phyloP scores from a whole-genome alignment of 2,329 filamentous ascomycete species.

The Verticillium zaregamsianum region DNA sequence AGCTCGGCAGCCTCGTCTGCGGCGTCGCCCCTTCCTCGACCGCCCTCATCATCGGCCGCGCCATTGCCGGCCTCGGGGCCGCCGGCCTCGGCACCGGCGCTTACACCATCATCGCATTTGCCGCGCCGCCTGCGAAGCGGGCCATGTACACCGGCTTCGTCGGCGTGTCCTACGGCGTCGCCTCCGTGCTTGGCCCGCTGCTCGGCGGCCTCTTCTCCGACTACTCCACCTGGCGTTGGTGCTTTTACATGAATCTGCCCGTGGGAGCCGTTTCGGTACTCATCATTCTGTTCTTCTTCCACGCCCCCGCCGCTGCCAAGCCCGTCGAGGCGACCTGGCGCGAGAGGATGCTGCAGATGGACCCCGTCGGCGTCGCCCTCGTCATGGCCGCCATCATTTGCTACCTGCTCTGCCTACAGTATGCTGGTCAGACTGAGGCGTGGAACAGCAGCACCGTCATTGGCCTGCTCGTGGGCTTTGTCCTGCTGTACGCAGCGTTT shows the following conservation, averaged over 20 bases:
- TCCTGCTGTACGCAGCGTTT: slow-evolving; percentile 20
- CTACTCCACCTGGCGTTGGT: slow-evolving; percentile 33
- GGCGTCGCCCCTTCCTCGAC: slow-evolving; percentile 25
- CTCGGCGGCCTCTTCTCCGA: slow-evolving; percentile 31
- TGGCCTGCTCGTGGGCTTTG: neutral
- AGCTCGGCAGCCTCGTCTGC: slow-evolving; percentile 38
- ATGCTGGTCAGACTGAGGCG: slow-evolving; percentile 35
- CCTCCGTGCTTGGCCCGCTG: slow-evolving; percentile 29
- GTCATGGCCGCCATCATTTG: slow-evolving; percentile 36
- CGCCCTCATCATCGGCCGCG: slow-evolving; percentile 29
- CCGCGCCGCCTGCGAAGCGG: slow-evolving; percentile 26
- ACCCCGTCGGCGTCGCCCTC: slow-evolving; percentile 21
- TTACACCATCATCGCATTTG: slow-evolving; percentile 35
- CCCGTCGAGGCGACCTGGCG: slow-evolving; percentile 12
- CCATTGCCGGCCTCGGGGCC: slow-evolving; percentile 33
- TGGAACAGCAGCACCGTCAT: neutral
- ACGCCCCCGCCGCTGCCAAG: slow-evolving; percentile 8
- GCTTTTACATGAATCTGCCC: slow-evolving; percentile 35
- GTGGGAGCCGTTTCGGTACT: slow-evolving; percentile 28
- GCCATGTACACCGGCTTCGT: slow-evolving; percentile 34
- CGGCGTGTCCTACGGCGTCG: slow-evolving; percentile 42
- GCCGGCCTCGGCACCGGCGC: slow-evolving; percentile 43
- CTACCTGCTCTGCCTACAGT: slow-evolving; percentile 46
- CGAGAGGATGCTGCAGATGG: slow-evolving; percentile 10
- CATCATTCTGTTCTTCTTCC: slow-evolving; percentile 24